Evolutionary conservation across 805 yeast genomes (phyloP).

Genomic region (Candida cerambycidarum): DNA sequence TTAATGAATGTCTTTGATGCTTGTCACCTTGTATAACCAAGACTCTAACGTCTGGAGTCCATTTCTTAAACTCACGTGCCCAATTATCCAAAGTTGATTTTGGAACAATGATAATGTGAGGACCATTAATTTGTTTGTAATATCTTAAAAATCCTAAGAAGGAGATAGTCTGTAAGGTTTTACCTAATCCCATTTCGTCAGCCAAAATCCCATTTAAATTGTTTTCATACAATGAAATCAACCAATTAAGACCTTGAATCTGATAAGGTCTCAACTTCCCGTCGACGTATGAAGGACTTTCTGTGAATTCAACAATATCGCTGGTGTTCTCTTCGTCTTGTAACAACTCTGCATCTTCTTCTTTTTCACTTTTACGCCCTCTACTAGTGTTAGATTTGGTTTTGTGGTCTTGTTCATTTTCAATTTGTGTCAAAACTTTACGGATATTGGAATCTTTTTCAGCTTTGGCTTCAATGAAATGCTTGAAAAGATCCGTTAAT

Average conservation of each 20-base stretch:
- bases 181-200: conserved; percentile 86
- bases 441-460: conserved; percentile 57
- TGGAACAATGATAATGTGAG: conserved; percentile 75
- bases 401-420: not conserved
- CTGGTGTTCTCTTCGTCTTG: conserved; percentile 66
- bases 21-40: conserved; percentile 75
- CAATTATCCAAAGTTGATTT: conserved; percentile 81
- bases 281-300: conserved; percentile 49
- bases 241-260: conserved; percentile 80
- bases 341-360: conserved; percentile 90
- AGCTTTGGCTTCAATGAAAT: conserved; percentile 66
- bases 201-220: conserved; percentile 75
- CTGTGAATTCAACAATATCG: conserved; percentile 47
- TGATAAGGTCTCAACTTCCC: conserved; percentile 74
- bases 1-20: conserved; percentile 57
- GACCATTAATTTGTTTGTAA: conserved; percentile 60
- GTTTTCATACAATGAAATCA: conserved; percentile 65
- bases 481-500: conserved; percentile 63
- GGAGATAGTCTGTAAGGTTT: conserved; percentile 77
- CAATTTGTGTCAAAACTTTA: conserved; percentile 46
- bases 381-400: conserved; percentile 39
- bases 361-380: conserved; percentile 87
- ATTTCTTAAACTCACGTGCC: conserved; percentile 70
- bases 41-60: conserved; percentile 79
- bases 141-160: conserved; percentile 71